These are phyloP conservation scores for Fusarium sp. DNA, from an alignment of 2,329 filamentous ascomycete species.

Conservation along the genomic window DNA sequence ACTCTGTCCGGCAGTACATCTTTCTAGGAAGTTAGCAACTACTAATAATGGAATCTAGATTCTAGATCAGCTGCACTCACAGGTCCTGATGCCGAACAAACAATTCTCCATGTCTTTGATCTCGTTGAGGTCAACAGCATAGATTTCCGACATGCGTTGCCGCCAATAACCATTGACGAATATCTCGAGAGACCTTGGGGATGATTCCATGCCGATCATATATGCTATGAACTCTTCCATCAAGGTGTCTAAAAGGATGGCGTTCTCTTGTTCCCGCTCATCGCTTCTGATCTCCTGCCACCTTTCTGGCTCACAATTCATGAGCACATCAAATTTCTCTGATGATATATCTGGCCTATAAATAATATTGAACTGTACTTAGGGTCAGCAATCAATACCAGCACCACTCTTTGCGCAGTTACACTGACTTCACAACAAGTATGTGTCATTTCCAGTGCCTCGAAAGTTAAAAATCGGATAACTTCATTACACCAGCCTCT, in stretches of 20 bases:
- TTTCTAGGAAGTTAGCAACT: fast-evolving
- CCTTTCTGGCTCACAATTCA: fast-evolving
- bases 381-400: fast-evolving
- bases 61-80: fast-evolving
- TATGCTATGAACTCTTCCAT: background rate
- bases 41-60: fast-evolving
- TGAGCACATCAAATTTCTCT: fast-evolving
- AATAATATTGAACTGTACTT: fast-evolving
- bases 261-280: background rate
- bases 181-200: fast-evolving
- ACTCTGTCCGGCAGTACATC: fast-evolving
- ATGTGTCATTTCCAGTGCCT: background rate
- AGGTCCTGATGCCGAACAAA: background rate
- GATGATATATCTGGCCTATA: fast-evolving
- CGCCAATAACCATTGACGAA: background rate
- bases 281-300: background rate
- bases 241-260: fast-evolving
- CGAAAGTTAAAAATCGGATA: background rate
- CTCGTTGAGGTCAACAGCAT: fast-evolving
- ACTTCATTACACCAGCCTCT: fast-evolving
- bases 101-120: fast-evolving
- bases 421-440: background rate
- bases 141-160: background rate
- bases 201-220: background rate
- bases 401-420: fast-evolving